phyloP scores from a whole-genome alignment of 2,329 filamentous ascomycete species.

The Botrytis cinerea region DNA sequence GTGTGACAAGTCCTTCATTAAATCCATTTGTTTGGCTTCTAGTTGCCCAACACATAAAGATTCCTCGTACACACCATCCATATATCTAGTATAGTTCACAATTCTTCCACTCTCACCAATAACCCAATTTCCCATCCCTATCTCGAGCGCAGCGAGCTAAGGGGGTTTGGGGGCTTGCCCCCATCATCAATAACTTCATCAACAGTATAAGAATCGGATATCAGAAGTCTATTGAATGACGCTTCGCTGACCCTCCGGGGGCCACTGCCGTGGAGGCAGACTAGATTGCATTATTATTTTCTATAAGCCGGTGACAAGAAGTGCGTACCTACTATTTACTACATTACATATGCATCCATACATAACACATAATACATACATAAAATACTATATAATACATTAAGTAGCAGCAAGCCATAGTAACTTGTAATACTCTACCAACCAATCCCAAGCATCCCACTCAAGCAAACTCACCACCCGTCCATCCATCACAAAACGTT shows the following conservation, averaged over 20 bases:
- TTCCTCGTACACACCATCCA: too few species aligned
- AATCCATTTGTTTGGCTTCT: background rate
- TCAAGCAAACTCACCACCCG: background rate
- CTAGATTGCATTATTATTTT: background rate
- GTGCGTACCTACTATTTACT: background rate
- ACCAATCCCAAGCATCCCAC: slow-evolving; percentile 1
- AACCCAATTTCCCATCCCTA: background rate
- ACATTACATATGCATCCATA: slow-evolving; percentile 19
- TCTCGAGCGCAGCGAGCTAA: background rate
- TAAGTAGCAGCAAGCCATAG: background rate
- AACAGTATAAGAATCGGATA: background rate
- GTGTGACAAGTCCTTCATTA: background rate
- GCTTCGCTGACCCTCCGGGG: background rate
- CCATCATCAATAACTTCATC: background rate
- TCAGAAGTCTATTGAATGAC: background rate
- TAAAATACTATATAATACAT: background rate
- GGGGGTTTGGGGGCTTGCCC: slow-evolving; percentile 1
- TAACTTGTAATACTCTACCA: background rate
- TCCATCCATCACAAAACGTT: slow-evolving; percentile 13
- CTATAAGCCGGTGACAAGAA: background rate
- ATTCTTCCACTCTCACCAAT: too few species aligned
- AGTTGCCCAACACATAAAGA: background rate
- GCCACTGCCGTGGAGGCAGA: background rate
- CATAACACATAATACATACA: slow-evolving; percentile 1
- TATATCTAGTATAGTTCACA: background rate